Conservation (phyloP, 176 grass and related monocot species). For the Zoysia pacifica region DNA sequence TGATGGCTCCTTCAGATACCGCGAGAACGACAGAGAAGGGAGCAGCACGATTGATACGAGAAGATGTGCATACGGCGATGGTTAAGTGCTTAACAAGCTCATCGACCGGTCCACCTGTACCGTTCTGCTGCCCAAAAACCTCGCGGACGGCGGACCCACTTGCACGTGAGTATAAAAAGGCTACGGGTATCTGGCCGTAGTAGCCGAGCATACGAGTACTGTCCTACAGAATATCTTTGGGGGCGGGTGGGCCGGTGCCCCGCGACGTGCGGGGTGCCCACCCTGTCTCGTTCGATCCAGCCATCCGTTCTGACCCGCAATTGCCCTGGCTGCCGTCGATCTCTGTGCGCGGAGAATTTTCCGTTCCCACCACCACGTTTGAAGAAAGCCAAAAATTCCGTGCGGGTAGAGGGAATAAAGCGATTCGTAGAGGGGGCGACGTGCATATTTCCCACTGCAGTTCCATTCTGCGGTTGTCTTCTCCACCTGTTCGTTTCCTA, state of each 20-base stretch:
- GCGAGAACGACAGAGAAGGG: too few species aligned
- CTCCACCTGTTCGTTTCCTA: slow-evolving; percentile 37
- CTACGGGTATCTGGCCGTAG: slow-evolving; percentile 10
- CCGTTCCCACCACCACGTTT: neutral
- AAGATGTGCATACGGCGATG: too few species aligned
- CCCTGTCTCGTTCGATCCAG: neutral
- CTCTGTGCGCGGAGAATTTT: neutral
- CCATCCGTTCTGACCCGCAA: neutral
- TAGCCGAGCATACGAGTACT: neutral
- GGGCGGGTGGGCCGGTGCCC: neutral
- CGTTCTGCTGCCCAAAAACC: neutral
- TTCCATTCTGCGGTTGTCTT: slow-evolving; percentile 9
- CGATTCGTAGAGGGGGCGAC: neutral
- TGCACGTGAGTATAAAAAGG: slow-evolving; percentile 10
- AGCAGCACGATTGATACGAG: too few species aligned
- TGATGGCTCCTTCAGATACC: too few species aligned
- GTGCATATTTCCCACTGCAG: neutral
- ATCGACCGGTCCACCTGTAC: neutral
- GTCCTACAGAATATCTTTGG: neutral
- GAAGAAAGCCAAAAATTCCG: neutral
- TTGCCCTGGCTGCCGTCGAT: neutral
- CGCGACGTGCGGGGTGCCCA: neutral
- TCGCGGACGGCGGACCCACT: neutral
- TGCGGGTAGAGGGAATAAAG: neutral
- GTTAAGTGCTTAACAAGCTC: neutral